These are phyloP conservation scores for Daldinia childiae DNA, from an alignment of 495 filamentous ascomycete genomes.

Conservation along the genomic window DNA sequence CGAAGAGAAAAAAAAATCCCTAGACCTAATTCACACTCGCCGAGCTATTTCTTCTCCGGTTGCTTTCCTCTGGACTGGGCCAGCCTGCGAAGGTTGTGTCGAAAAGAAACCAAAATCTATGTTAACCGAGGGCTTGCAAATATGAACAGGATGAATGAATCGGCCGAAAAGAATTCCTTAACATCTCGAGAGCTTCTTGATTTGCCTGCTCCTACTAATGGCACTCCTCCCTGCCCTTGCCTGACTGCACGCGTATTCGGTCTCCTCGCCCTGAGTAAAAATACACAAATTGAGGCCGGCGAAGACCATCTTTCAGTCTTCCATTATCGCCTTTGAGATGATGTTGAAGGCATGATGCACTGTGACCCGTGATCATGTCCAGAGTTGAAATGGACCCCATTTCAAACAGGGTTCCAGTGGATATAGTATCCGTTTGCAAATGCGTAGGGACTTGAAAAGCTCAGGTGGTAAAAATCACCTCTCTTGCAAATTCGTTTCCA, in stretches of 20 bases:
- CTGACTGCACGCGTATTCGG: not conserved
- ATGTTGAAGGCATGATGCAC: slow-evolving; percentile 11
- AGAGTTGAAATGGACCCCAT: not conserved
- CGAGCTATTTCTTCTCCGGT: not conserved
- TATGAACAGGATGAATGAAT: slow-evolving; percentile 27
- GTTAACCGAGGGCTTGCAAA: slow-evolving; percentile 9
- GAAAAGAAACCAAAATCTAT: slow-evolving; percentile 24
- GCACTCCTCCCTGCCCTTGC: not conserved
- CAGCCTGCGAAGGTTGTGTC: not conserved
- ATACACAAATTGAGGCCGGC: slow-evolving; percentile 11
- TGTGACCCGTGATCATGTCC: slow-evolving; percentile 31
- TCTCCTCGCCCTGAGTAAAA: slow-evolving; percentile 10
- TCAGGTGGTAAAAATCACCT: not conserved
- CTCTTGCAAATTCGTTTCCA: slow-evolving; percentile 3
- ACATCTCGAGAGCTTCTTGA: slow-evolving; percentile 1
- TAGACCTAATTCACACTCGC: not conserved
- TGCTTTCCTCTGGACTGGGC: not conserved
- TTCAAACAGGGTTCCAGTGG: not conserved
- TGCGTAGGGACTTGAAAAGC: not conserved
- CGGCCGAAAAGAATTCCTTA: not conserved
- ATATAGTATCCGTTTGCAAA: slow-evolving; percentile 1
- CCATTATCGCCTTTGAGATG: slow-evolving; percentile 9
- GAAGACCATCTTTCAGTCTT: not conserved
- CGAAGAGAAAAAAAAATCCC: not conserved
- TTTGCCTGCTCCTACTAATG: not conserved